Conservation (phyloP, 1,139 yeast species). For the Zygoascus hellenicus region DNA sequence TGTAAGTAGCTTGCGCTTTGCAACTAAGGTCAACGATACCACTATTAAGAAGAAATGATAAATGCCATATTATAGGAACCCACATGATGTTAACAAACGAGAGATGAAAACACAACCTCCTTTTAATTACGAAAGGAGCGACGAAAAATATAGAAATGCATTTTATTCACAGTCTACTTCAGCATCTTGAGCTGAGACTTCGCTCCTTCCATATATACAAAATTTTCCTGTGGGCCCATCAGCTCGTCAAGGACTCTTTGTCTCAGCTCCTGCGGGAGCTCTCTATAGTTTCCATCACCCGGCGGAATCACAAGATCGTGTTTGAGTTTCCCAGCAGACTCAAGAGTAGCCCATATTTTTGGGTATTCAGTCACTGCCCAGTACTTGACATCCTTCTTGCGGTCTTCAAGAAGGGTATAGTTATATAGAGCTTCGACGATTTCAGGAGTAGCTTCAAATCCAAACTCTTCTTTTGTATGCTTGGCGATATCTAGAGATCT, state of each 20-base stretch:
- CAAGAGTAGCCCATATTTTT: slow-evolving; percentile 44
- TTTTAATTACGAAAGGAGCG: too few relatives aligned
- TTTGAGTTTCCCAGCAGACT: slow-evolving; percentile 38
- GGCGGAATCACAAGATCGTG: slow-evolving; percentile 16
- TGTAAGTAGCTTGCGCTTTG: slow-evolving; percentile 79
- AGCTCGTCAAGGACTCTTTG: slow-evolving; percentile 3
- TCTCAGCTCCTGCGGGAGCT: slow-evolving; percentile 6
- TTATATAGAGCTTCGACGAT: slow-evolving; percentile 54
- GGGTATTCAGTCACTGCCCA: slow-evolving; percentile 51
- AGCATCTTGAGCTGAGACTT: slow-evolving; percentile 6
- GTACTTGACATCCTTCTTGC: slow-evolving; percentile 43
- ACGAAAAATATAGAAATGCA: not conserved
- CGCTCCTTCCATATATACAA: slow-evolving; percentile 1
- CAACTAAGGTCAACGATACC: slow-evolving; percentile 52
- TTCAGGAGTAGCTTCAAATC: slow-evolving; percentile 45
- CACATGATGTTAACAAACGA: too few relatives aligned
- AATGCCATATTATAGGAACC: not conserved
- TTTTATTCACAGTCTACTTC: not conserved
- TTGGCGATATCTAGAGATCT: slow-evolving; percentile 53
- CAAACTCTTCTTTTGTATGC: slow-evolving; percentile 46
- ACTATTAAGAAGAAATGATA: slow-evolving; percentile 19
- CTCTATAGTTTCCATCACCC: slow-evolving; percentile 11
- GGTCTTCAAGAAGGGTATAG: slow-evolving; percentile 48
- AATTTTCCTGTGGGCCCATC: slow-evolving; percentile 3
- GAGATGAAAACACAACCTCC: too few relatives aligned